phyloP scores from a whole-genome alignment of 805 yeast species.

The Candida hispaniensis region DNA sequence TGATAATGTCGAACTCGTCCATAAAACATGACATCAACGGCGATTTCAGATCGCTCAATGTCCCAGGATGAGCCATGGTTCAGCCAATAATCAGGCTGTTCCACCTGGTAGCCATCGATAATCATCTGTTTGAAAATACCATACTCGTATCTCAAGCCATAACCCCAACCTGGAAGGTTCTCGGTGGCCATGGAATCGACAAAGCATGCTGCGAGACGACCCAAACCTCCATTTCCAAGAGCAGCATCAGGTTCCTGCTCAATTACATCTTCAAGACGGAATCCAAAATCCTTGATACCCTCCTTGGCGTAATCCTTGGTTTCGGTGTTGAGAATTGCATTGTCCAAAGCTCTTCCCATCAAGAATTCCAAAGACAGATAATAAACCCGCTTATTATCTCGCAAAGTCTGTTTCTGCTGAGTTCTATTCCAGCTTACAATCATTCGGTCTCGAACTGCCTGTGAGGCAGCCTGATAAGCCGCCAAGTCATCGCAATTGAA shows the following conservation, averaged over 20 bases:
- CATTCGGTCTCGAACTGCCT: slow-evolving; percentile 65
- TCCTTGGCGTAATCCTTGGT: slow-evolving; percentile 48
- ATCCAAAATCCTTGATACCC: slow-evolving; percentile 65
- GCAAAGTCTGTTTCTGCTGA: slow-evolving; percentile 76
- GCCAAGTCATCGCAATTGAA: slow-evolving; percentile 88
- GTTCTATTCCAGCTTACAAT: slow-evolving; percentile 87
- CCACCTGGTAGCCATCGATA: slow-evolving; percentile 87
- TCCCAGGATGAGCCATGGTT: slow-evolving; percentile 90
- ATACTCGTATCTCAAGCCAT: slow-evolving; percentile 84
- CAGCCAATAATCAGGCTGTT: slow-evolving; percentile 90
- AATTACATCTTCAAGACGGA: slow-evolving; percentile 74
- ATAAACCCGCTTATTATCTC: slow-evolving; percentile 77
- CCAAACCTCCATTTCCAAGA: slow-evolving; percentile 90
- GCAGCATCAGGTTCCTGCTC: slow-evolving; percentile 90
- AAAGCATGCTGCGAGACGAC: slow-evolving; percentile 90
- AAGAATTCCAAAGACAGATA: slow-evolving; percentile 79
- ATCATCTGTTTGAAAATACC: slow-evolving; percentile 88
- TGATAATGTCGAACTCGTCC: slow-evolving; percentile 56
- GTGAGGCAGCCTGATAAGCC: slow-evolving; percentile 83
- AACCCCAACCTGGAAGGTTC: slow-evolving; percentile 93
- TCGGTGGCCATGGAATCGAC: slow-evolving; percentile 79
- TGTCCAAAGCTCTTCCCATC: slow-evolving; percentile 93
- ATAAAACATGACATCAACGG: slow-evolving; percentile 81
- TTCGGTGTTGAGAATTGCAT: slow-evolving; percentile 75
- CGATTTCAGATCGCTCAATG: slow-evolving; percentile 74